Percentiles rank a stretch among this genome's conserved stretches.
phyloP scores from a whole-genome alignment of 306 rosid species.

The Prunus mume region DNA sequence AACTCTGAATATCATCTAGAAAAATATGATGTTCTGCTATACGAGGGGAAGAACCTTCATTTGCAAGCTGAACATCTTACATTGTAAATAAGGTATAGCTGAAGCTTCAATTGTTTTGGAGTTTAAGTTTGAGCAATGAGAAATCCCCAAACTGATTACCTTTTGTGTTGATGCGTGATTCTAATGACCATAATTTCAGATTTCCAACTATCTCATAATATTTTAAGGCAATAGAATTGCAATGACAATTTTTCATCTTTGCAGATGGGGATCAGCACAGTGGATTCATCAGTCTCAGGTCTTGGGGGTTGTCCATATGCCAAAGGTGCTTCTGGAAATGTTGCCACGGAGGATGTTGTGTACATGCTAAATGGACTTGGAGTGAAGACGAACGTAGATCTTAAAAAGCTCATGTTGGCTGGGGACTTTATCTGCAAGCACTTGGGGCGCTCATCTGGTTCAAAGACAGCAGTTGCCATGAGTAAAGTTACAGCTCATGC shows the following conservation, averaged over 20 bases:
- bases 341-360: slow-evolving; percentile 91
- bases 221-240: not conserved
- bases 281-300: slow-evolving; percentile 91
- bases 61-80: no score
- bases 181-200: no score
- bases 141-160: no score
- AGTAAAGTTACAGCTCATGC: slow-evolving; percentile 45
- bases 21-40: no score
- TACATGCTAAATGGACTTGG: slow-evolving; percentile 86
- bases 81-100: no score
- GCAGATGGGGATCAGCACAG: slow-evolving; percentile 69
- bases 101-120: no score
- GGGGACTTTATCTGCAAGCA: slow-evolving; percentile 81
- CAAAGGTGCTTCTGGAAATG: slow-evolving; percentile 90
- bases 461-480: slow-evolving; percentile 74
- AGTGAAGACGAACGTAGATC: slow-evolving; percentile 69
- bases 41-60: no score
- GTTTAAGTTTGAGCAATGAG: no score
- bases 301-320: slow-evolving; percentile 98
- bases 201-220: not conserved
- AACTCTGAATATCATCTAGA: no score
- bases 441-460: slow-evolving; percentile 68
- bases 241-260: slow-evolving; percentile 4
- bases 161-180: no score
- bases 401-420: slow-evolving; percentile 66